These are phyloP conservation scores for Truncatella angustata DNA, from an alignment of 2,329 filamentous ascomycete genomes.

Conservation along the genomic window DNA sequence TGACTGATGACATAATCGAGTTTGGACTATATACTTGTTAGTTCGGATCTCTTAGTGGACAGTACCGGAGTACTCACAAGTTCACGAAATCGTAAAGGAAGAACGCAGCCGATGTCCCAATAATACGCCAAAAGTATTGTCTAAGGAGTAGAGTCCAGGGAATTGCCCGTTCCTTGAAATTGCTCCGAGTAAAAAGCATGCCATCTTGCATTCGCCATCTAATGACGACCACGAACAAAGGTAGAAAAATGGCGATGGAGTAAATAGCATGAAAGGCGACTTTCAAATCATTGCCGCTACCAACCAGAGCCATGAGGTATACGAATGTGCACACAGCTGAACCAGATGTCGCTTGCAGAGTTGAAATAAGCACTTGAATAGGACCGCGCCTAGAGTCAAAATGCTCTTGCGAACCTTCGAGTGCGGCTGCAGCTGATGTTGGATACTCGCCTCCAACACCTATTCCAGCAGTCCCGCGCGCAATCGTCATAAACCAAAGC, in stretches of 20 bases:
- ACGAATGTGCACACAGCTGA: conserved; percentile 32
- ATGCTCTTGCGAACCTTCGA: conserved; percentile 31
- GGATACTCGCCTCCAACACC: conserved; percentile 37
- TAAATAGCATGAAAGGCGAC: conserved; percentile 27
- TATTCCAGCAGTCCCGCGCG: conserved; percentile 34
- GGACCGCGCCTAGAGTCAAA: conserved; percentile 24
- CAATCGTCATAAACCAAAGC: conserved; percentile 35
- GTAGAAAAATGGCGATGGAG: conserved; percentile 30
- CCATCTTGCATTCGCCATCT: conserved; percentile 33
- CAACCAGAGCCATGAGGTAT: conserved; percentile 32
- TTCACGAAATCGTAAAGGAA: conserved; percentile 50
- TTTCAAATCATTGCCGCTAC: conserved; percentile 31
- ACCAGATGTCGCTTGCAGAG: conserved; percentile 32
- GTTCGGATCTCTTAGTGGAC: neutral
- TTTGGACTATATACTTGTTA: conserved; percentile 28
- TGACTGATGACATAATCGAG: conserved; percentile 35
- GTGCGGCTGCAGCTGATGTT: conserved; percentile 32
- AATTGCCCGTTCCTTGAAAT: conserved; percentile 26
- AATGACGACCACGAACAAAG: conserved; percentile 28
- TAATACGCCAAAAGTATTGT: conserved; percentile 45
- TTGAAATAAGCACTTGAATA: conserved; percentile 32
- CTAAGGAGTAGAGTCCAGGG: conserved; percentile 33
- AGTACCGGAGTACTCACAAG: conserved; percentile 18
- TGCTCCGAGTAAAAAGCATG: conserved; percentile 28
- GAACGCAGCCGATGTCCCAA: conserved; percentile 49